Percentiles rank a stretch among this genome's conserved stretches.
Evolutionary conservation across 805 yeast species (phyloP).

Genomic region (Saturnispora zaruensis): DNA sequence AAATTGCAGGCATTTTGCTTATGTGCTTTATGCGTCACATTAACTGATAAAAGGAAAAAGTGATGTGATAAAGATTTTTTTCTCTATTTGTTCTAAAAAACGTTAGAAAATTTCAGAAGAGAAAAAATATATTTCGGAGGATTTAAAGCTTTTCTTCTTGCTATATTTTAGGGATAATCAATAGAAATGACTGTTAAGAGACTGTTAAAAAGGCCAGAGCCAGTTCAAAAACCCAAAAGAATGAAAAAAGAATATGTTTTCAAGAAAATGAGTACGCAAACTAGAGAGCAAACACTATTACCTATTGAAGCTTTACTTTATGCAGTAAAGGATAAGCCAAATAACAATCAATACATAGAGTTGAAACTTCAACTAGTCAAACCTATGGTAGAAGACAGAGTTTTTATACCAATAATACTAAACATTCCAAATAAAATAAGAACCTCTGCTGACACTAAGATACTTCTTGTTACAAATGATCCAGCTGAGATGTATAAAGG

Average conservation of each 20-base stretch:
- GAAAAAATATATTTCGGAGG: background rate
- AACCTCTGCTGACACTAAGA: constrained; percentile 39
- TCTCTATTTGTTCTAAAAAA: background rate
- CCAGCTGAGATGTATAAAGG: constrained; percentile 52
- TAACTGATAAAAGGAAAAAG: background rate
- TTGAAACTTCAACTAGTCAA: constrained; percentile 41
- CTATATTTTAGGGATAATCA: background rate
- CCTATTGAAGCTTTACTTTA: constrained; percentile 27
- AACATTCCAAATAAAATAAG: constrained; percentile 48
- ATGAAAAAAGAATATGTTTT: constrained; percentile 7
- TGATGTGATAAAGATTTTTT: background rate
- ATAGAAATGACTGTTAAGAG: constrained; percentile 8
- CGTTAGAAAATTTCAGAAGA: background rate
- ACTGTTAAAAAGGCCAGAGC: constrained; percentile 1
- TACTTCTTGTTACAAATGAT: constrained; percentile 64
- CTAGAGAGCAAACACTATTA: constrained; percentile 16
- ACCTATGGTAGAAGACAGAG: constrained; percentile 37
- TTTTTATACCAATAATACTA: constrained; percentile 48
- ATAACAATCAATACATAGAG: constrained; percentile 26
- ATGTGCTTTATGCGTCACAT: background rate
- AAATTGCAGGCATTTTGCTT: background rate
- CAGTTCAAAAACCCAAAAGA: background rate
- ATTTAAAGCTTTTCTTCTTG: background rate
- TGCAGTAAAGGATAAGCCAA: constrained; percentile 21
- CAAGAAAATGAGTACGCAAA: constrained; percentile 12